A percentile compares a stretch with the other conserved stretches of the same genome.
These are phyloP conservation scores for Cicer bijugum DNA, from an alignment of 306 rosid genomes.

Conservation along the genomic window DNA sequence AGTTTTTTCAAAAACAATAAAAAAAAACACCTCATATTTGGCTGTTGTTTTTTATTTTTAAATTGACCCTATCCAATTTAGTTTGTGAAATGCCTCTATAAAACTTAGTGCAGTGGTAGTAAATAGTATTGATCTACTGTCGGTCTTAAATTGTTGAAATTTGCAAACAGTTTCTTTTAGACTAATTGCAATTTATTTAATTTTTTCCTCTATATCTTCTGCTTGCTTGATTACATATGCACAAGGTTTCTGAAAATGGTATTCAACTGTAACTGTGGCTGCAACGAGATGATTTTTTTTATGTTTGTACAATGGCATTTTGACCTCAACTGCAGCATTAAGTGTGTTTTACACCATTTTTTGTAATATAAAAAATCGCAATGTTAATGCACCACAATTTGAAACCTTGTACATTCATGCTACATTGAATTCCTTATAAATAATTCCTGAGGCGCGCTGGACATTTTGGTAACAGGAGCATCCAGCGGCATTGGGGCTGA, in stretches of 20 bases:
- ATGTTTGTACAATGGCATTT: background rate
- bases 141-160: conserved; percentile 18
- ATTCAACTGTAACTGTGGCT: too few species aligned
- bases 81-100: background rate
- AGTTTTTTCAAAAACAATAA: background rate
- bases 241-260: background rate
- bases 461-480: conserved; percentile 67
- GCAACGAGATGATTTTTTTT: too few species aligned
- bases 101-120: background rate
- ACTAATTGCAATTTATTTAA: background rate
- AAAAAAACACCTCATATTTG: background rate
- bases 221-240: conserved; percentile 3
- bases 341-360: background rate
- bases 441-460: conserved; percentile 1
- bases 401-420: background rate
- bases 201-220: background rate
- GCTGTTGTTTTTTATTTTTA: background rate
- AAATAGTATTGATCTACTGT: background rate
- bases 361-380: background rate
- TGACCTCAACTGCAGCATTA: background rate
- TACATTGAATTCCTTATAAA: conserved; percentile 20
- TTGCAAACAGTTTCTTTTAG: background rate
- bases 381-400: background rate
- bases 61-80: conserved; percentile 8
- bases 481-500: conserved; percentile 91